Base-by-base conservation (phyloP, 331 rosid genomes). In the Rosa hybrid region DNA sequence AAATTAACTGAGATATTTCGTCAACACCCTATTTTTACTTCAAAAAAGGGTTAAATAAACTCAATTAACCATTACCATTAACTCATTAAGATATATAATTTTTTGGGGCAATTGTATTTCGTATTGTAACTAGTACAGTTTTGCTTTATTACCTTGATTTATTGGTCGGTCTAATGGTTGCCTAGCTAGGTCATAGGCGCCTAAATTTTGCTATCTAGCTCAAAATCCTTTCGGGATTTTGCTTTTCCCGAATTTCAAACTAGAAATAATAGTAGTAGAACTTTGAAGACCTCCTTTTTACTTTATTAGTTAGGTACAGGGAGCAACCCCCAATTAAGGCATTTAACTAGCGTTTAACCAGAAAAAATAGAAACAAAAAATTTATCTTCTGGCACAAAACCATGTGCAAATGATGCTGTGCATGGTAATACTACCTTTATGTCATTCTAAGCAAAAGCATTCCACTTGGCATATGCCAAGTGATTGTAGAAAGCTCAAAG, bases 311-410 rank as follows among this genome's bases (percentile, higher is more conserved):
- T 49, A 68, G 27, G 68, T 50, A 25, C 39, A 46, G 80, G 86
- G 84, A 88, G 90, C 78, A 76, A 77, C 76, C 87, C 79, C n/a
- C 48, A 88, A 71, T 82, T 82, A 84, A 91, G 92, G 94, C 74
- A 90, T 81, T 80, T 64, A 59, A 8, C 53, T 1, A 69, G 77
- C 75, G 72, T 68, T 64, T 38, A 72, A 10, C 39, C 11, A 38
- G 10, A 20, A 53, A 50, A 76, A 76, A 13, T 16, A 27, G 2
- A 27, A 23, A 64, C 72, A 67, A 6, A 2, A 17, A 44, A 62
- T 6, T 13, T 7, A 12, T 30, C 39, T 48, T 64, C 63, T 4
- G 73, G 86, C 77, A 84, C 88, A 88, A 67, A 50, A 53, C 87
- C 94, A 92, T 79, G 90, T 90, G 94, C 88, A 59, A 57, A 14